Evolutionary conservation across 805 yeast genomes (phyloP).

Genomic region (Wickerhamomyces strasburgensis): DNA sequence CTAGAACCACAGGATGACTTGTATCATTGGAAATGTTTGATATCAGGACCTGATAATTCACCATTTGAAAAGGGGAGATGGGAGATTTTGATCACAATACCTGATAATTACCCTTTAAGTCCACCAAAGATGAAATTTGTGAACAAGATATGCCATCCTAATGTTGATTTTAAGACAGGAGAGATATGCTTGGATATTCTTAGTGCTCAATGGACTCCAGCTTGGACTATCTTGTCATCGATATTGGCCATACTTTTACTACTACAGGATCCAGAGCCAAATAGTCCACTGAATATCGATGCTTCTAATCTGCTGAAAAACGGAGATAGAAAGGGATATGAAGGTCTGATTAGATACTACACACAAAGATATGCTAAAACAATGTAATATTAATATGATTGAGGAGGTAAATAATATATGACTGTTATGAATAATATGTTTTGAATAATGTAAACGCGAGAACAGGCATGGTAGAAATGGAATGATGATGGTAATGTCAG

Average conservation of each 20-base stretch:
- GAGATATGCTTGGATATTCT: conserved; percentile 69
- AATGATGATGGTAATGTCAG: neutral
- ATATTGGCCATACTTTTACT: conserved; percentile 54
- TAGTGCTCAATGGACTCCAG: conserved; percentile 64
- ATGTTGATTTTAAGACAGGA: conserved; percentile 48
- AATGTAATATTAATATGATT: too few relatives aligned
- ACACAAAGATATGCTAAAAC: conserved; percentile 20
- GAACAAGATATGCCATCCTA: conserved; percentile 41
- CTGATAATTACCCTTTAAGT: conserved; percentile 46
- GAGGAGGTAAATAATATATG: neutral
- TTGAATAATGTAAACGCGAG: neutral
- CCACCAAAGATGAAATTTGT: conserved; percentile 55
- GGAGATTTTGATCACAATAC: conserved; percentile 41
- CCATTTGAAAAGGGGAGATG: conserved; percentile 51
- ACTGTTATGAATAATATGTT: neutral
- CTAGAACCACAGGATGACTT: conserved; percentile 47
- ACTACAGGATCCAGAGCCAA: conserved; percentile 62
- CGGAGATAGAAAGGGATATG: conserved; percentile 41
- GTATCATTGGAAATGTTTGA: conserved; percentile 45
- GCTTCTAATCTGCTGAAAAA: conserved; percentile 54
- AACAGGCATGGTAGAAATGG: too few relatives aligned
- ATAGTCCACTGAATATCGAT: conserved; percentile 67
- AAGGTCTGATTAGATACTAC: conserved; percentile 38
- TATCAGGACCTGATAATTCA: conserved; percentile 49
- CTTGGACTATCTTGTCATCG: conserved; percentile 57